A percentile compares a stretch with the other conserved stretches of the same genome.
These are phyloP conservation scores for Gentiana macrophylla DNA, from an alignment of 257 asterid genomes.

Conservation along the genomic window DNA sequence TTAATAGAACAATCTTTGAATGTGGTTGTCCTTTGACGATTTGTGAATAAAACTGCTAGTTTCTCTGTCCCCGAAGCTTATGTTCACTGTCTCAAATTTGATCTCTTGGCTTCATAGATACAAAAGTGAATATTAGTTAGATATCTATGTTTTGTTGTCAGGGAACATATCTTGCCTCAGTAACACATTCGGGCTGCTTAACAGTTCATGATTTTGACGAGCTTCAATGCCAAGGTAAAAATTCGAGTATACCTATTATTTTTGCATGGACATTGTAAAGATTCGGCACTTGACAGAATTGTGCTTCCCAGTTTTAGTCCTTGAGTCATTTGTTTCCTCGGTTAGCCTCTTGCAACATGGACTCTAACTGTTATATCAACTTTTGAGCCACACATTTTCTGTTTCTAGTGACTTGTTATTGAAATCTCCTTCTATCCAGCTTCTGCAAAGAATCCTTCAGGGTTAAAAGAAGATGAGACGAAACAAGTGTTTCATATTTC, in stretches of 20 bases:
- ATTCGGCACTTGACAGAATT: neutral
- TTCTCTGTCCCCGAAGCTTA: neutral
- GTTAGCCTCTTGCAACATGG: neutral
- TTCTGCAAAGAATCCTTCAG: slow-evolving; percentile 22
- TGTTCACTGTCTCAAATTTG: neutral
- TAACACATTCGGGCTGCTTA: slow-evolving; percentile 76
- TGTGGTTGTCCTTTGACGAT: too few species aligned
- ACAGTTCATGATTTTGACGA: slow-evolving; percentile 83
- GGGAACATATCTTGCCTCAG: slow-evolving; percentile 94
- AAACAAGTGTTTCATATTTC: slow-evolving; percentile 70
- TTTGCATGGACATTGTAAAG: neutral
- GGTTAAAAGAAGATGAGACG: slow-evolving; percentile 52
- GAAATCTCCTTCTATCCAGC: slow-evolving; percentile 7
- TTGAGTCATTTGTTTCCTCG: neutral
- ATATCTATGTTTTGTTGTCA: slow-evolving; percentile 6
- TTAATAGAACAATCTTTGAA: too few species aligned
- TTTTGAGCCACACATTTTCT: neutral
- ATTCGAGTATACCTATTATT: neutral
- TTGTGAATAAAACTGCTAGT: neutral
- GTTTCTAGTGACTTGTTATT: neutral
- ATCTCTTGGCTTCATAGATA: neutral
- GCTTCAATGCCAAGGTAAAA: slow-evolving; percentile 53
- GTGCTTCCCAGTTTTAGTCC: neutral
- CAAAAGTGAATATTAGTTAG: neutral
- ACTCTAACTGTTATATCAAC: neutral